Evolutionary conservation across 2,329 filamentous ascomycete genomes (phyloP), one percentile per base, ranked within the genome.

Genomic region (Colletotrichum limetticola): DNA sequence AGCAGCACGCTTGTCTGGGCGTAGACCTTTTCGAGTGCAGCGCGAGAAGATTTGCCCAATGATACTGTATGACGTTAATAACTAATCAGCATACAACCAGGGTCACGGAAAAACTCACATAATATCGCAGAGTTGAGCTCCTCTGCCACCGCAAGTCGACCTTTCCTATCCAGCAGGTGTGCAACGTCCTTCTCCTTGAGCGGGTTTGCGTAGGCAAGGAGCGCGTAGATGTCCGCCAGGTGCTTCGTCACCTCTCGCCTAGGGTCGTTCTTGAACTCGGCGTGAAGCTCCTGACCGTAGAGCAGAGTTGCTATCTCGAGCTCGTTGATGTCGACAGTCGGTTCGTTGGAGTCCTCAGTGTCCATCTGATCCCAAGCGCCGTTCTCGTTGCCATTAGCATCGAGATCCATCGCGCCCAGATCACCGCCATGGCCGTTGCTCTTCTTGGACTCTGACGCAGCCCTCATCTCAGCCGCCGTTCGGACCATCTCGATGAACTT

Each of bases 401-500:
- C 89, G 67, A 91, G 81, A 66, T 90, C 89, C 86, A 90, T 90
- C 24, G 74, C 86, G 57, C 86, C 80, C 75, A 85, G 84, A 62
- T 86, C 83, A 28, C 82, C 77, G 49, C 84, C 83, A 63, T 88
- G 85, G 12, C 85, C 81, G 74, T 87, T 80, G 80, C 77, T 81
- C 75, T 77, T 82, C 77, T 86, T 88, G 5, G 80, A 77, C 9
- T 86, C 85, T 46, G 84, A 82, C 8, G 83, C 82, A 46, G 87
- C 84, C 78, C 87, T 88, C 22, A 93, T 82, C 76, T 95, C 93
- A 2, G 92, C 91, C 46, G 91, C 92, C 71, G 89, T 90, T 53
- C 93, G 90, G 78, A 97, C 95, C 92, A 99, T 96, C 82, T 99
- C 97, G 74, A 98, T 92, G 81, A 98, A 98, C 80, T 97, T 97